Percentiles rank a stretch among this genome's conserved stretches.
These are phyloP conservation scores for Chalciporus sp. DNA, from an alignment of 1,284 basidiomycete genomes.

Conservation along the genomic window DNA sequence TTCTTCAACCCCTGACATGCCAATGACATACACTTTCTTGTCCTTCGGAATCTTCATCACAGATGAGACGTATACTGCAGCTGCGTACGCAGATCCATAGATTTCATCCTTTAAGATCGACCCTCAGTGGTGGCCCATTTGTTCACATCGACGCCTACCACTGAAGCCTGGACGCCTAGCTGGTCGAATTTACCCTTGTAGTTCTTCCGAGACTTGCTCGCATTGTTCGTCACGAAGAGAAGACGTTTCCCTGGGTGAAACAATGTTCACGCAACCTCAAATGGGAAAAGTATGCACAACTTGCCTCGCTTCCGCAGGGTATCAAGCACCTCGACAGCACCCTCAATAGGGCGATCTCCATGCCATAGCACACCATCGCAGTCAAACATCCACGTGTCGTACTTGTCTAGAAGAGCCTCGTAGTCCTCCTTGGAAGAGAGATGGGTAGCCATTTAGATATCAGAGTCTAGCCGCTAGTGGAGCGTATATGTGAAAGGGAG, in stretches of 20 bases:
- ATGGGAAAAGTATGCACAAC: conserved; percentile 27
- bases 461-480: conserved; percentile 3
- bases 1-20: conserved; percentile 91
- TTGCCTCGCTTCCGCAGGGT: conserved; percentile 66
- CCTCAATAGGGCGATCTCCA: conserved; percentile 81
- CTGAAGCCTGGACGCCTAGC: conserved; percentile 83
- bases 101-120: conserved; percentile 78
- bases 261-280: background rate
- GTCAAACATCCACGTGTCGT: conserved; percentile 95
- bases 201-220: conserved; percentile 86
- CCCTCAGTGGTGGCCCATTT: no score
- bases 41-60: conserved; percentile 87
- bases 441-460: conserved; percentile 39
- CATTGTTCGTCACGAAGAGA: conserved; percentile 97
- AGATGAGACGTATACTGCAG: conserved; percentile 90
- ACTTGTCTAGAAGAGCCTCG: conserved; percentile 65
- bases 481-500: background rate
- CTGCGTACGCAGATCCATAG: conserved; percentile 93
- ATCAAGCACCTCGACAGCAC: conserved; percentile 72
- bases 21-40: conserved; percentile 96
- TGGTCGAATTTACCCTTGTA: conserved; percentile 93
- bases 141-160: conserved; percentile 51
- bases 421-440: conserved; percentile 56
- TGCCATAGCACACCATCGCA: conserved; percentile 97
- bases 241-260: conserved; percentile 73